Evolutionary conservation across 208 protist genomes (phyloP), one percentile per base, ranked within the genome.

Genomic region (Entamoeba invadens): DNA sequence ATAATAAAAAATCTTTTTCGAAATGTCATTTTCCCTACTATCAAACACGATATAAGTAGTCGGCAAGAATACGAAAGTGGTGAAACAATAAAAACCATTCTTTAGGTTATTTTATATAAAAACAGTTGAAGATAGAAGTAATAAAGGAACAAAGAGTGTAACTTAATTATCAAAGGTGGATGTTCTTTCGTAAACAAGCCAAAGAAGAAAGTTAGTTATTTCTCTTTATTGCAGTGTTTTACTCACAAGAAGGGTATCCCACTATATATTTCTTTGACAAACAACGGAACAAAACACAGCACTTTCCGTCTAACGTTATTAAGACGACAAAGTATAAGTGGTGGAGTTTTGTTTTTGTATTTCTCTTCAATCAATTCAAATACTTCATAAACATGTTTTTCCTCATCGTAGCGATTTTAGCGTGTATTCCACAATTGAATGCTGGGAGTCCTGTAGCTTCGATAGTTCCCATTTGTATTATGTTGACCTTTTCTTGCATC

Each of bases 301-400:
- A 57, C 45, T 93, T 51, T 93, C n/a, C 31, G 0, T 16, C 42
- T 1, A 93, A 93, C 42, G 0, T 25, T 45, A 47, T 93, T 45
- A 46, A 35, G 16, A 45, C 16, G 44, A 91, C 93, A 1, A 95
- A 93, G 35, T 95, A 95, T 35, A 42, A 0, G 0, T 68, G 0
- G 0, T 51, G 2, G 1, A 45, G 44, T 5, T 95, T 95, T 35
- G 3, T 94, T 14, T 44, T 38, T 3, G 45, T 21, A 1, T 57
- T 91, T 47, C 46, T 95, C 0, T 93, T 57, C 45, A 51, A 94
- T 10, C 94, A 95, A 44, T 94, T 93, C 35, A 45, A 2, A 4
- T 0, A 10, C 0, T 57, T 94, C 1, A 94, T 44, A 3, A 95
- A 95, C 50, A 1, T 94, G 3, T 95, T 94, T 77, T 95, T 95